These are phyloP conservation scores for Noccaea bulbosa DNA, from an alignment of 345 rosid genomes.

Conservation along the genomic window DNA sequence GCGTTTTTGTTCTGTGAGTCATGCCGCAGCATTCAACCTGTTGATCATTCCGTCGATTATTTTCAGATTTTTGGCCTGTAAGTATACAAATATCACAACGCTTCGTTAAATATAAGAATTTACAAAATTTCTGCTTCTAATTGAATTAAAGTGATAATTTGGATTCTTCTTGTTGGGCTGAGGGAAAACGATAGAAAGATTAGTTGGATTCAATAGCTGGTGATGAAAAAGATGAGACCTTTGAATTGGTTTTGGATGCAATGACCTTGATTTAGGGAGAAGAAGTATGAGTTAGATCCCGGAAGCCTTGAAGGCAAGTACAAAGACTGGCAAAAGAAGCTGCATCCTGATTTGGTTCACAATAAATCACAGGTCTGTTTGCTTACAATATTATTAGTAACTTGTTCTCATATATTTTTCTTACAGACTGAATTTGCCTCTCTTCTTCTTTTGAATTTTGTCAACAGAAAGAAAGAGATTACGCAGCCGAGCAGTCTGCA, in stretches of 20 bases:
- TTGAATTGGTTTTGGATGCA: slow-evolving; percentile 19
- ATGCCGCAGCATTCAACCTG: slow-evolving; percentile 79
- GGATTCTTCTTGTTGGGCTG: background rate
- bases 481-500: slow-evolving; percentile 89
- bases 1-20: slow-evolving; percentile 73
- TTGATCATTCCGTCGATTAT: slow-evolving; percentile 72
- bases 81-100: slow-evolving; percentile 33
- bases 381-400: background rate
- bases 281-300: slow-evolving; percentile 62
- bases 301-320: slow-evolving; percentile 69
- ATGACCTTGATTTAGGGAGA: slow-evolving; percentile 51
- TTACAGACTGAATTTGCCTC: background rate
- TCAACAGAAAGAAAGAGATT: slow-evolving; percentile 69
- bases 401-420: slow-evolving; percentile 4
- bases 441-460: background rate
- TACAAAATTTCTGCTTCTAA: background rate
- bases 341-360: slow-evolving; percentile 98
- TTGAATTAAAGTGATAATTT: background rate
- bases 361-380: slow-evolving; percentile 76
- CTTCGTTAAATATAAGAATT: background rate
- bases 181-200: slow-evolving; percentile 3
- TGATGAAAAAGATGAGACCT: slow-evolving; percentile 17
- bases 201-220: slow-evolving; percentile 2
- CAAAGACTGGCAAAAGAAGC: slow-evolving; percentile 88
- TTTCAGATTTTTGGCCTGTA: slow-evolving; percentile 84